Base-by-base conservation (phyloP, 2,329 filamentous ascomycete species). In the Cryphonectria parasitica region DNA sequence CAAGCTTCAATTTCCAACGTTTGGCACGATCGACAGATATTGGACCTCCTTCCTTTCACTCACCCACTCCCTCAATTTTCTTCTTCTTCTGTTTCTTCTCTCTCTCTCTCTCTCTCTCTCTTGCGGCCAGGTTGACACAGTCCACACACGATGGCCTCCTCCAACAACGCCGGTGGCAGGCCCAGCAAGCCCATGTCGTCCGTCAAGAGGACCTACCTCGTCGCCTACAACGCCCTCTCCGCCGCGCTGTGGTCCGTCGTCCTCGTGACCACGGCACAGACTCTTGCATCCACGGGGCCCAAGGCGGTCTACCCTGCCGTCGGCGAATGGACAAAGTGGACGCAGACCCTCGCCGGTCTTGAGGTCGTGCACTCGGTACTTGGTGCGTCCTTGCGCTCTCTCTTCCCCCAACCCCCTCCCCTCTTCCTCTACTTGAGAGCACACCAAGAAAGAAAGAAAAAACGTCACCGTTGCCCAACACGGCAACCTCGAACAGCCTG, bases 321-420 rank as follows among this genome's bases (percentile, higher is more conserved):
- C 11, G 91, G 92, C 74, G 82, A 88, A 66, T 94, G 90, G 79
- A 89, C 89, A 63, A 90, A 91, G 77, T 90, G 89, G 88, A 95
- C 92, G 69, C 96, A 99, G 85, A 96, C 92, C 3, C 81, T 93
- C 68, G 96, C 96, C 0, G 82, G 89, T 61, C 83, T 98, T 79
- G 96, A 99, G 83, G 88, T 98, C 63, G 77, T 94, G 73, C 95
- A 98, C 83, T 91, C 93, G 64, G 80, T 92, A 0, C 80, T 92
- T 45, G 93, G 95, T 95, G 83, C 71, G 85, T 78, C 8, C 25
- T 43, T 39, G 22, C 34, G 1, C 19, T 31, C 15, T 7, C 54
- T 28, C 4, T 17, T 39, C 36, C 25, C 11, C 41, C 31, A 8
- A 17, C 28, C 31, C 13, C 41, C 25, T 43, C 25, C 25, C 13